phyloP scores from a whole-genome alignment of 2,329 filamentous ascomycete genomes.

The Paecilomyces formosus region DNA sequence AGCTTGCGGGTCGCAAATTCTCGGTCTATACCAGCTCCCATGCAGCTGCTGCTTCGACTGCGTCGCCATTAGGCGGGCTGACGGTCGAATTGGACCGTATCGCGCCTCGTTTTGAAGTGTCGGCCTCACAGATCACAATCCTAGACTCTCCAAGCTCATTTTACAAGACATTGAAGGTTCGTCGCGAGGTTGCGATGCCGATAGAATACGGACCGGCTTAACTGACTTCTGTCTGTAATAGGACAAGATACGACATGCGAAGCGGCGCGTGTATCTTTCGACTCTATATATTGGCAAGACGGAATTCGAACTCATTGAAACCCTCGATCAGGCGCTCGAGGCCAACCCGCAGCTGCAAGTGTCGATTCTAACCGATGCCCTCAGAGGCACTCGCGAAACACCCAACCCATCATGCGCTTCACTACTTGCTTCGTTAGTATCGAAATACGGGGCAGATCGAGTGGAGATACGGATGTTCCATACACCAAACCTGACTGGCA shows the following conservation, averaged over 20 bases:
- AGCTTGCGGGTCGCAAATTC: conserved; percentile 29
- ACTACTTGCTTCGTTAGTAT: conserved; percentile 72
- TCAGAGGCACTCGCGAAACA: conserved; percentile 85
- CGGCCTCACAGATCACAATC: conserved; percentile 72
- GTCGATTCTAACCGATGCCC: conserved; percentile 82
- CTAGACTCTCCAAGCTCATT: conserved; percentile 79
- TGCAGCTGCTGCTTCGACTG: conserved; percentile 18
- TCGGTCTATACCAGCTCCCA: conserved; percentile 22
- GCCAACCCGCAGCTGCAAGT: conserved; percentile 69
- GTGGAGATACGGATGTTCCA: conserved; percentile 97
- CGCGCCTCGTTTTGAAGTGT: conserved; percentile 81
- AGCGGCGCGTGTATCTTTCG: conserved; percentile 79
- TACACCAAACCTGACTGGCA: conserved; percentile 85
- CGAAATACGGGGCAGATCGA: conserved; percentile 72
- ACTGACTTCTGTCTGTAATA: conserved; percentile 27
- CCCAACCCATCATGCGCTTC: conserved; percentile 83
- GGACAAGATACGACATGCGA: conserved; percentile 74
- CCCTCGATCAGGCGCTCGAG: conserved; percentile 66
- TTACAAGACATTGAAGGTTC: conserved; percentile 81
- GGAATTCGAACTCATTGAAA: conserved; percentile 79
- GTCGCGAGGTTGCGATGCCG: conserved; percentile 1
- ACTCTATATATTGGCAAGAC: conserved; percentile 94
- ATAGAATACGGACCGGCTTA: conserved; percentile 2
- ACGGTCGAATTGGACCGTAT: conserved; percentile 76
- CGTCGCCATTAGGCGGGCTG: conserved; percentile 50